A percentile compares a stretch with the other conserved stretches of the same genome.
These are phyloP conservation scores for Pharus latifolius DNA, from an alignment of 176 grass and related monocot genomes.

Conservation along the genomic window DNA sequence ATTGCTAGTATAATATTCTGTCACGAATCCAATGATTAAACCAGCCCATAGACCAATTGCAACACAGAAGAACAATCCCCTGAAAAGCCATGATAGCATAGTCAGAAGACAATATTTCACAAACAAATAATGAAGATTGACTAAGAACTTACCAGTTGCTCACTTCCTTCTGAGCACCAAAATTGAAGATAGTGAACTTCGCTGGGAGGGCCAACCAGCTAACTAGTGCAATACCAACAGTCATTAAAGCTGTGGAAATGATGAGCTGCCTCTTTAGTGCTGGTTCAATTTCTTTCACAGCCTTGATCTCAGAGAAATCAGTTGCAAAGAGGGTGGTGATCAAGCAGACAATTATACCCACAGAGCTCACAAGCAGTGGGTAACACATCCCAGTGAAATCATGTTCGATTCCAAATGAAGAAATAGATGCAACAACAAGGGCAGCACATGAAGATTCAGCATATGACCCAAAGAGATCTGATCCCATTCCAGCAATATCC, in stretches of 20 bases:
- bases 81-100: constrained; percentile 11
- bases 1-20: constrained; percentile 88
- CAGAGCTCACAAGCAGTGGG: constrained; percentile 76
- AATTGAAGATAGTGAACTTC: constrained; percentile 84
- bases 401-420: constrained; percentile 82
- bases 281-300: constrained; percentile 76
- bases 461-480: constrained; percentile 86
- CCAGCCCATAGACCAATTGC: constrained; percentile 85
- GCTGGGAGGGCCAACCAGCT: constrained; percentile 71
- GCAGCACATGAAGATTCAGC: constrained; percentile 86
- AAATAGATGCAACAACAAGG: constrained; percentile 86
- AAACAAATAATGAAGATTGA: constrained; percentile 7
- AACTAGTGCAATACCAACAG: constrained; percentile 62
- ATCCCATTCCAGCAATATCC: constrained; percentile 92
- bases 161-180: constrained; percentile 67
- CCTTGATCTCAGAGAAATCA: constrained; percentile 74
- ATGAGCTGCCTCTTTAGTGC: constrained; percentile 81
- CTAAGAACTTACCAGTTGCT: constrained; percentile 54
- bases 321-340: constrained; percentile 80
- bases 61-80: constrained; percentile 90
- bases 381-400: constrained; percentile 85
- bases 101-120: constrained; percentile 12
- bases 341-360: constrained; percentile 78
- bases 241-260: constrained; percentile 82
- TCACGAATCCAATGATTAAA: constrained; percentile 81